phyloP scores from a whole-genome alignment of 1,284 basidiomycete species.

The Butyriboletus appendiculatus region DNA sequence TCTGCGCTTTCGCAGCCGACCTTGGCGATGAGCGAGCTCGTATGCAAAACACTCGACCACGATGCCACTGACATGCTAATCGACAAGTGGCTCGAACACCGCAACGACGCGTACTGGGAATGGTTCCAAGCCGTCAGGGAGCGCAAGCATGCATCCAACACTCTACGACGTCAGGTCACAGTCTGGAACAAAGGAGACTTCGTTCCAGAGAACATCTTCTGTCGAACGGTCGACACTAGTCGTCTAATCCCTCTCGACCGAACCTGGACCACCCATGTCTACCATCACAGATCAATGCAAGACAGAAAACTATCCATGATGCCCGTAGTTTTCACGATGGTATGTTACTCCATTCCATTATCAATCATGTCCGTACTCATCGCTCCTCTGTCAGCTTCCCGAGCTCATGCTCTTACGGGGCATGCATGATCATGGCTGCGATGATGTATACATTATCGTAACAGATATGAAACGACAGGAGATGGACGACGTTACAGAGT shows the following conservation, averaged over 20 bases:
- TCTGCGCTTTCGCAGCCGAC: slow-evolving; percentile 65
- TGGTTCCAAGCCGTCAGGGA: slow-evolving; percentile 72
- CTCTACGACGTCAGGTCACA: slow-evolving; percentile 56
- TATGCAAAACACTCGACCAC: slow-evolving; percentile 72
- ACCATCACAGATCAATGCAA: slow-evolving; percentile 70
- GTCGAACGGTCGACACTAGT: slow-evolving; percentile 71
- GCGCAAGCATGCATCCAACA: slow-evolving; percentile 53
- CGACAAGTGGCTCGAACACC: slow-evolving; percentile 78
- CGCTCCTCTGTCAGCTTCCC: slow-evolving; percentile 49
- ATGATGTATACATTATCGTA: slow-evolving; percentile 73
- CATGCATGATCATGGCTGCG: slow-evolving; percentile 75
- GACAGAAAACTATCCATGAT: slow-evolving; percentile 72
- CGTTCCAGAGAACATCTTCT: slow-evolving; percentile 73
- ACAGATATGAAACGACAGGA: slow-evolving; percentile 73
- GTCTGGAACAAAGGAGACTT: slow-evolving; percentile 78
- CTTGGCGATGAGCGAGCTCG: slow-evolving; percentile 70
- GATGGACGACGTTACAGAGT: slow-evolving; percentile 75
- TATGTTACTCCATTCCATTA: slow-evolving; percentile 32
- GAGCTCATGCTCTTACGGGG: slow-evolving; percentile 75
- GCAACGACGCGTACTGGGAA: slow-evolving; percentile 69
- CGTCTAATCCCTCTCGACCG: slow-evolving; percentile 74
- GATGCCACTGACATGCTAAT: slow-evolving; percentile 73
- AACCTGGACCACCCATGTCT: slow-evolving; percentile 77
- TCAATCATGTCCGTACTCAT: slow-evolving; percentile 11
- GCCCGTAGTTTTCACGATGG: slow-evolving; percentile 78